phyloP scores from a whole-genome alignment of 768 basidiomycete species.

The Xerocomellus dryophilus region DNA sequence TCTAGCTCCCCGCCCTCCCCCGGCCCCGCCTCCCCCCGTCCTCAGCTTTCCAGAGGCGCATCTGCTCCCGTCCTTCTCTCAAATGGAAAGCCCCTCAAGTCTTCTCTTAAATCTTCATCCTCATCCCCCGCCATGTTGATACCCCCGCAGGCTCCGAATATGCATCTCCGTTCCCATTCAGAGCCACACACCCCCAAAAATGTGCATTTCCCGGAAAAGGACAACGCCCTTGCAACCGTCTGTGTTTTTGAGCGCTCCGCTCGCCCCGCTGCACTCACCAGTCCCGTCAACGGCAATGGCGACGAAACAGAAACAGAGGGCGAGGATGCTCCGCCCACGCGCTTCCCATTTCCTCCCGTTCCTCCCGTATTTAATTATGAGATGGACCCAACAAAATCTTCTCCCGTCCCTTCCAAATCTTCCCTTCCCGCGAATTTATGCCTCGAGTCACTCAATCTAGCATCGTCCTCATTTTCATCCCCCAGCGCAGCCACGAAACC shows the following conservation, averaged over 20 bases:
- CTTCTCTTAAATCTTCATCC: conserved; percentile 64
- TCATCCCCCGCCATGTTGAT: conserved; percentile 17
- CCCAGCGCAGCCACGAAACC: conserved; percentile 10
- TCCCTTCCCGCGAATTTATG: conserved; percentile 29
- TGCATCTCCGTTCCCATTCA: conserved; percentile 42
- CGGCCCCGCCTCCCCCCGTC: conserved; percentile 2
- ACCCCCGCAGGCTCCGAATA: neutral
- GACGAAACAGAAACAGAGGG: conserved; percentile 49
- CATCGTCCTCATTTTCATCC: conserved; percentile 10
- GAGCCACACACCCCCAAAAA: conserved; percentile 75
- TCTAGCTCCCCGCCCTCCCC: conserved; percentile 18
- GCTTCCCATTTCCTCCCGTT: conserved; percentile 28
- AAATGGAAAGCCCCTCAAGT: conserved; percentile 85
- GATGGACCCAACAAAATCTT: conserved; percentile 20
- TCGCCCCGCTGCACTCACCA: conserved; percentile 57
- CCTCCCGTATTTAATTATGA: conserved; percentile 18
- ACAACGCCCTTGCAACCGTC: conserved; percentile 59
- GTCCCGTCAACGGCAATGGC: conserved; percentile 11
- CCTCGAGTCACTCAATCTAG: conserved; percentile 38
- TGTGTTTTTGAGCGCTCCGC: conserved; percentile 64
- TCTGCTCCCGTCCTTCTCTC: conserved; percentile 49
- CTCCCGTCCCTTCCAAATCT: conserved; percentile 7
- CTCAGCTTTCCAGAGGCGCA: conserved; percentile 32
- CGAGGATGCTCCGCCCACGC: conserved; percentile 12
- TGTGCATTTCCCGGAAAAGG: conserved; percentile 81